Conservation (phyloP, 768 basidiomycete species). For the Auricularia auricula-judae region DNA sequence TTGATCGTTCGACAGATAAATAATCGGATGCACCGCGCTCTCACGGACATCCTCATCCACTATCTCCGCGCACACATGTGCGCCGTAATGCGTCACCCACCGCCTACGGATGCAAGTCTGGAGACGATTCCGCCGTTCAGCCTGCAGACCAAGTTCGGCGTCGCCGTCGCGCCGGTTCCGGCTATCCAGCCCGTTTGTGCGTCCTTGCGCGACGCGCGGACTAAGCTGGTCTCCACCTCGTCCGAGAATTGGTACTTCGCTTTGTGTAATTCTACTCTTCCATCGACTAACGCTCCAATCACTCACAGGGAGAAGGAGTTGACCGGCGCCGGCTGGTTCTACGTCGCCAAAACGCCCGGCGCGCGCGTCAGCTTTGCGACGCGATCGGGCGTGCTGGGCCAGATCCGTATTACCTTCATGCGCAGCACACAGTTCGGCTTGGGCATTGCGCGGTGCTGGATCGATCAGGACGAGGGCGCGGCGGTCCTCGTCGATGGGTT, state of each 20-base stretch:
- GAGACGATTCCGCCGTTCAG: not conserved
- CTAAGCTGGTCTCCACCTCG: not conserved
- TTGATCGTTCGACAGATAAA: not conserved
- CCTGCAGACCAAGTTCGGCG: not conserved
- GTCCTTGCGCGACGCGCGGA: not conserved
- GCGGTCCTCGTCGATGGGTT: not conserved
- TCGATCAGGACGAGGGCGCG: not conserved
- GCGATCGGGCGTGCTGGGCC: not conserved
- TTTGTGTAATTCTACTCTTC: not conserved
- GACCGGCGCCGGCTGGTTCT: not conserved
- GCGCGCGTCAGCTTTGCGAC: not conserved
- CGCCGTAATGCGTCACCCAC: not conserved
- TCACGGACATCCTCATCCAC: not conserved
- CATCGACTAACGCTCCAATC: not conserved
- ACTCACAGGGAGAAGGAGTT: not conserved
- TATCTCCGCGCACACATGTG: not conserved
- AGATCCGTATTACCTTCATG: not conserved
- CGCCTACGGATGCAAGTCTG: not conserved
- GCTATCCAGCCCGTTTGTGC: not conserved
- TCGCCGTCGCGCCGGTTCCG: not conserved
- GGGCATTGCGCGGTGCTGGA: not conserved
- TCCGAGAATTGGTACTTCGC: not conserved
- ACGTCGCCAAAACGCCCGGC: not conserved
- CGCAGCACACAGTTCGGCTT: not conserved
- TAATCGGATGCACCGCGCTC: not conserved